These are phyloP conservation scores for Pseudopyrenochaeta lycopersici DNA, from an alignment of 2,329 filamentous ascomycete species.

Conservation along the genomic window DNA sequence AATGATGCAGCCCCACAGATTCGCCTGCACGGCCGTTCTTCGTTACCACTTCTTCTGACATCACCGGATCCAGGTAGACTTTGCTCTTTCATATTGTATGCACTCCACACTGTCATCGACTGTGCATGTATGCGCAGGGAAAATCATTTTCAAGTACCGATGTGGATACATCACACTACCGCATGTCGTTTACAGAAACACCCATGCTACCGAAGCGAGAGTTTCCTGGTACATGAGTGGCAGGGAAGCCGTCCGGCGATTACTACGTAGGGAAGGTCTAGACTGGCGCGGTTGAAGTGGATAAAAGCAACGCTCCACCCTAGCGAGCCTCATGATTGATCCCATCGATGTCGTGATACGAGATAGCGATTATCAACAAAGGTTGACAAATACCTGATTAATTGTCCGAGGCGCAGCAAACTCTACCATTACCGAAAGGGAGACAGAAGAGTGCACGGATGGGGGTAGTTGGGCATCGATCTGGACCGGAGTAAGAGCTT, in stretches of 20 bases:
- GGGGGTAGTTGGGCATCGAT: neutral
- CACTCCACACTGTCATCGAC: neutral
- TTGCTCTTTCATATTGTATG: neutral
- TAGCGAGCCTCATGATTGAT: neutral
- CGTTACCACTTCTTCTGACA: neutral
- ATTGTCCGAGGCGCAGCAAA: slow-evolving; percentile 15
- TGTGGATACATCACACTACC: neutral
- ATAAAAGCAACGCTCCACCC: neutral
- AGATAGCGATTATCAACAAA: neutral
- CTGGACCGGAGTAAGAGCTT: neutral
- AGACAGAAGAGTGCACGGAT: neutral
- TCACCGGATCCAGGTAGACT: neutral
- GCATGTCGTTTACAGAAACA: neutral
- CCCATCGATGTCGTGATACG: neutral
- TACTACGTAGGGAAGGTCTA: neutral
- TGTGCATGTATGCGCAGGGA: neutral
- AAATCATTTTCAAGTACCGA: neutral
- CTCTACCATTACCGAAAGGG: too few species aligned
- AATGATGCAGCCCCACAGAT: slow-evolving; percentile 1
- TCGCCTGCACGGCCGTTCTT: neutral
- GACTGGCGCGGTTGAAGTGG: neutral
- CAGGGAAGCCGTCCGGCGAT: neutral
- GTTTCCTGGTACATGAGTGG: neutral
- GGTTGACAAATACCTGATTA: slow-evolving; percentile 24
- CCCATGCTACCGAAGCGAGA: neutral